Conservation (phyloP, 768 basidiomycete species). For the Pisolithus marmoratus region DNA sequence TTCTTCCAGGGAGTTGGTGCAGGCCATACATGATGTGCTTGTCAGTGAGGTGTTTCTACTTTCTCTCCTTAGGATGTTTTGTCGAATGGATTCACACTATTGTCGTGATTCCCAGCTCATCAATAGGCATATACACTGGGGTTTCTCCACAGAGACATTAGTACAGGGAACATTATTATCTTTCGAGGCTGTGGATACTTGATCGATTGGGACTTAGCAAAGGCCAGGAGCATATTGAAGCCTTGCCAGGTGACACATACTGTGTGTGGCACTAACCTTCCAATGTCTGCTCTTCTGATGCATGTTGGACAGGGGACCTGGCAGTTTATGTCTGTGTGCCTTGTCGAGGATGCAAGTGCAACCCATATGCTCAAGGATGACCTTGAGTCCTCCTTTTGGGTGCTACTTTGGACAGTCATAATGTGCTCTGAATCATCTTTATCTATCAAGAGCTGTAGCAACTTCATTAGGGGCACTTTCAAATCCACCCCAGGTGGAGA, state of each 20-base stretch:
- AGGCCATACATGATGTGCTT: neutral
- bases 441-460: neutral
- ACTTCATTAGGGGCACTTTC: neutral
- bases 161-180: constrained; percentile 1
- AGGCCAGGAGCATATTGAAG: neutral
- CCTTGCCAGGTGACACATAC: neutral
- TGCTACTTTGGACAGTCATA: neutral
- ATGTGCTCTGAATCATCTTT: neutral
- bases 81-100: neutral
- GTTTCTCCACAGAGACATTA: constrained; percentile 1
- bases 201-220: constrained; percentile 5
- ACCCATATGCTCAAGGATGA: neutral
- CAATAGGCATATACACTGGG: neutral
- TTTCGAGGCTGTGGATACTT: neutral
- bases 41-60: neutral
- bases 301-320: neutral
- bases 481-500: neutral
- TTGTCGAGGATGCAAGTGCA: neutral
- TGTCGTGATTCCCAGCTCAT: neutral
- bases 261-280: neutral
- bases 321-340: constrained; percentile 1
- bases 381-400: neutral
- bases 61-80: neutral
- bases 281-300: neutral
- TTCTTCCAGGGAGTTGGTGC: neutral